These are phyloP conservation scores for Endocarpon pusillum DNA, from an alignment of 495 filamentous ascomycete species.

Conservation along the genomic window DNA sequence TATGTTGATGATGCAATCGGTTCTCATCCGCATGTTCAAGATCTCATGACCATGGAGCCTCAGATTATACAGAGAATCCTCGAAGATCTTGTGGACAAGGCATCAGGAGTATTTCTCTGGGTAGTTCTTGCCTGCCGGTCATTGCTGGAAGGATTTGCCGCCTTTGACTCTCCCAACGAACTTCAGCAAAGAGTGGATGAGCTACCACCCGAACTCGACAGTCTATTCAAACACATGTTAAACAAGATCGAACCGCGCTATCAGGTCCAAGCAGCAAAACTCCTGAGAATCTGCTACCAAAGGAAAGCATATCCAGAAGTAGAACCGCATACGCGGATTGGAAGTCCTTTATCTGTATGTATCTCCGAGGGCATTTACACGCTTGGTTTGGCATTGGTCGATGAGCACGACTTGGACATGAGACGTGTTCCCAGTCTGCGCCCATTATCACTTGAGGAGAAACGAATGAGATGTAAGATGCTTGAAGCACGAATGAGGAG, in stretches of 20 bases:
- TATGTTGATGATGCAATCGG: conserved; percentile 11
- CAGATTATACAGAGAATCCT: not conserved
- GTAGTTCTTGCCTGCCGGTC: conserved; percentile 10
- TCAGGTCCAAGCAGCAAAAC: conserved; percentile 3
- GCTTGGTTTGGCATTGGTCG: not conserved
- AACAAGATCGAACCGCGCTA: conserved; percentile 6
- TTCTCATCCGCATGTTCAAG: not conserved
- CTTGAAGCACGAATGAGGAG: conserved; percentile 10
- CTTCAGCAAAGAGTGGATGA: conserved; percentile 3
- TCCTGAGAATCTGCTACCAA: conserved; percentile 2
- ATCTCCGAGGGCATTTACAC: not conserved
- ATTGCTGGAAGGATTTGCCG: conserved; percentile 5
- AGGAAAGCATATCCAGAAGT: not conserved
- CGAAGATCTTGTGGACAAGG: conserved; percentile 14
- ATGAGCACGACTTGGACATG: not conserved
- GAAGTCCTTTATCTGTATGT: not conserved
- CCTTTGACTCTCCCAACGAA: conserved; percentile 3
- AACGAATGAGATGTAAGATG: too few species aligned
- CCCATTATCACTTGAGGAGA: too few species aligned
- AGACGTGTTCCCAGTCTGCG: not conserved
- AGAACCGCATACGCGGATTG: not conserved
- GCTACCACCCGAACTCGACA: conserved; percentile 6
- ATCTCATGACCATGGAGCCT: not conserved
- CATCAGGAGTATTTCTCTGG: conserved; percentile 24
- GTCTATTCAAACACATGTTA: conserved; percentile 8